Evolutionary conservation across 352 stramenopile genomes (phyloP), one percentile per base, ranked within the genome.

Genomic region (Phytophthora idaei): DNA sequence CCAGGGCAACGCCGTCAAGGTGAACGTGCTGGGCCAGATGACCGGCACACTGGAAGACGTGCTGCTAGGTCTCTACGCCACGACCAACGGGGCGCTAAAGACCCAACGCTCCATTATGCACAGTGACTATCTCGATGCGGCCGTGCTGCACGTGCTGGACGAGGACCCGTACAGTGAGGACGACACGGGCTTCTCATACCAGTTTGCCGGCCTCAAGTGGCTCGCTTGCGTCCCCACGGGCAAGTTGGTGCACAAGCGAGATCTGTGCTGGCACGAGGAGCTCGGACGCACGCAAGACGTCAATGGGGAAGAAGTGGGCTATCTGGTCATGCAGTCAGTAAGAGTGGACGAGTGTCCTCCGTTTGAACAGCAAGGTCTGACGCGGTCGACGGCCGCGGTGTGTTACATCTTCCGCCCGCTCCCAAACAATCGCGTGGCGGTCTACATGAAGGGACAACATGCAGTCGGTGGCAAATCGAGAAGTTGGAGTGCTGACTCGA

Each of bases 361-460:
- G 25, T 87, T 90, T 34, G 78, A 87, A 10, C 65, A 83, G 51
- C 78, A 85, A 42, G 74, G 79, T 10, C 69, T 88, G 47, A 83
- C 77, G 49, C 76, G 83, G 25, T 84, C 81, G 25, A 76, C 58
- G 5, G 72, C 81, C 1, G 75, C 77, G 1, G 79, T 87, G n/a
- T 89, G 81, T 67, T 90, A 90, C 72, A 68, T 86, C 50, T 92
- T 89, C 62, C 80, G 76, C 3, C 66, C 76, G 28, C 71, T 83
- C 11, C 67, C 73, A 0, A 81, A 88, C 45, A 77, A 74, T n/a
- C 68, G 51, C 31, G 81, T 88, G 34, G 67, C 67, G 17, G 76
- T 92, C 27, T 92, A 87, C 54, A 90, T 92, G 83, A 83, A 74
- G 29, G 83, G 83, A 8, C 67, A 77, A 45, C 79, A 89, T 59